Evolutionary conservation across 139 green algal genomes (phyloP).

Genomic region (Pleodorina starrii): DNA sequence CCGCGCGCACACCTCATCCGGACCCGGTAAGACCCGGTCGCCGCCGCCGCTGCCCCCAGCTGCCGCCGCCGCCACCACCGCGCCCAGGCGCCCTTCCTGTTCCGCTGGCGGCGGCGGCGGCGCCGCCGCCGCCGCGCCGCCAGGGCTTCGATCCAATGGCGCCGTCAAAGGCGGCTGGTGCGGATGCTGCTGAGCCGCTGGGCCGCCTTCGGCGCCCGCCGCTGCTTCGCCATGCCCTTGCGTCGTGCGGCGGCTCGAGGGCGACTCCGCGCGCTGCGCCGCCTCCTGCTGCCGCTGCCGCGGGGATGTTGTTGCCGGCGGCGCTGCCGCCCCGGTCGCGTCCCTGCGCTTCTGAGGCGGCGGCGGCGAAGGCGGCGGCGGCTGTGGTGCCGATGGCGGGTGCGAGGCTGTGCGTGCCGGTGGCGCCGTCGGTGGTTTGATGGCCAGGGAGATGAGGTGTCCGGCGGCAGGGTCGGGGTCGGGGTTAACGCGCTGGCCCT

Average conservation of each 20-base stretch:
- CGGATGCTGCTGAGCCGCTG: no score
- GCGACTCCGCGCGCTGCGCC: no score
- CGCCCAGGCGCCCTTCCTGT: background rate
- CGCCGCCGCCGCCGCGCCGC: background rate
- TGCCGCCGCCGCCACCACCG: background rate
- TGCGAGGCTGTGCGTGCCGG: background rate
- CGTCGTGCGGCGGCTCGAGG: no score
- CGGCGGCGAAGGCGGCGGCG: background rate
- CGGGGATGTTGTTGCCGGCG: no score
- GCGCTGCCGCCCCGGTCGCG: no score
- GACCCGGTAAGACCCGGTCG: background rate
- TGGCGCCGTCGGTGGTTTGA: background rate
- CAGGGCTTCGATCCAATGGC: no score
- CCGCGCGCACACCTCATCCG: background rate
- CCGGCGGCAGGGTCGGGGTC: background rate
- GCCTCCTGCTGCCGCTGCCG: no score
- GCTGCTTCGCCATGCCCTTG: no score
- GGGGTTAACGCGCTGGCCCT: no score
- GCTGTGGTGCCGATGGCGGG: background rate
- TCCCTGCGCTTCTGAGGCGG: background rate
- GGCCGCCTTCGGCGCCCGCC: no score
- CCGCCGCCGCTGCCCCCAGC: slow-evolving; percentile 8
- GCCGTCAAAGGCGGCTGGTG: no score
- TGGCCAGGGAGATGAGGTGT: background rate
- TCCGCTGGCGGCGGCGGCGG: background rate